Percentiles rank a stretch among this genome's conserved stretches.
phyloP scores from a whole-genome alignment of 371 early-diverging fungal genomes.

The Rhizopus sp. region DNA sequence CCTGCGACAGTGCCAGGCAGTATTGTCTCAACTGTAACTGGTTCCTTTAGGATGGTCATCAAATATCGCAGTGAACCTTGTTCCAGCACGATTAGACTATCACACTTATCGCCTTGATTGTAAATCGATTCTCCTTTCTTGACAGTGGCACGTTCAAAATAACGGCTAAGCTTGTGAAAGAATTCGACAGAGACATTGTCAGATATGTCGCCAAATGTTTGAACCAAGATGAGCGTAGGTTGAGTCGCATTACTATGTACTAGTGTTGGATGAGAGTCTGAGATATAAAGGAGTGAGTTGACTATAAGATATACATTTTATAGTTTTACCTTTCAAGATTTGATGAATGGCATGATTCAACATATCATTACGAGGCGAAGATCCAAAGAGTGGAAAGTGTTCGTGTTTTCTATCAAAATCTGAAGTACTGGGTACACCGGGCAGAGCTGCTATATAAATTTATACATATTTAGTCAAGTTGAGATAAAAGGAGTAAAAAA shows the following conservation, averaged over 20 bases:
- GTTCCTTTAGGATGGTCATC: constrained; percentile 51
- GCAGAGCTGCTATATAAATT: not conserved
- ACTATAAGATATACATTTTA: not conserved
- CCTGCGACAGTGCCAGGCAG: constrained; percentile 82
- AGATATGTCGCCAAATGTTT: constrained; percentile 65
- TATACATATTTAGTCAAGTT: not conserved
- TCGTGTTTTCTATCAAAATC: constrained; percentile 4
- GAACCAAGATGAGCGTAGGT: constrained; percentile 64
- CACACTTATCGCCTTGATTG: constrained; percentile 63
- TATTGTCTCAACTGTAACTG: constrained; percentile 63
- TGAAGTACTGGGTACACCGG: constrained; percentile 2
- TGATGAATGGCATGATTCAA: constrained; percentile 41
- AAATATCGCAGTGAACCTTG: constrained; percentile 70
- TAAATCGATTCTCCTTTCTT: constrained; percentile 62
- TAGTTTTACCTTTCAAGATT: constrained; percentile 35
- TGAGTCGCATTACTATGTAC: constrained; percentile 44
- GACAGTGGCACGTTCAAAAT: constrained; percentile 61
- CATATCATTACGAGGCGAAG: constrained; percentile 42
- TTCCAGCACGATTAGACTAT: constrained; percentile 76
- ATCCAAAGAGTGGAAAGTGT: not conserved
- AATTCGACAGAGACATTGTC: constrained; percentile 46
- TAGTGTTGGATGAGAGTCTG: constrained; percentile 22
- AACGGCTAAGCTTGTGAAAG: constrained; percentile 58
- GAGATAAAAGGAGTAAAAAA: not conserved
- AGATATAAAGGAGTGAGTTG: constrained; percentile 1